phyloP scores from a whole-genome alignment of 2,329 filamentous ascomycete genomes.

The Moelleriella libera region DNA sequence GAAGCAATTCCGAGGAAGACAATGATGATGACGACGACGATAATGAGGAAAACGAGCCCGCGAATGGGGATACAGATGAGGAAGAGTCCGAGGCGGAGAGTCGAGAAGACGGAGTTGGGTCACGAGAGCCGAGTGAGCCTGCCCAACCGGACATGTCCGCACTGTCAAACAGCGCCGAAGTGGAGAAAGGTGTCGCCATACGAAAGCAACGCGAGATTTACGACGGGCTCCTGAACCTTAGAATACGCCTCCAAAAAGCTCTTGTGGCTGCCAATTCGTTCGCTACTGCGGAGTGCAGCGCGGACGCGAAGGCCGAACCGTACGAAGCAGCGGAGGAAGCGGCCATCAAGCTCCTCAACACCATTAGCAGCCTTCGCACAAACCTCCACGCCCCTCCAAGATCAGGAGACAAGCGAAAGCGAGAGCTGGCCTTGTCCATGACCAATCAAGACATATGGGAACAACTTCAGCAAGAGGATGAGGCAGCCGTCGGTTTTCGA shows the following conservation, averaged over 20 bases:
- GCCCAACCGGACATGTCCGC: conserved; percentile 19
- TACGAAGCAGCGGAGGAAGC: conserved; percentile 73
- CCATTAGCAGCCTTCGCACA: conserved; percentile 56
- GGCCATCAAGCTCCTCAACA: conserved; percentile 72
- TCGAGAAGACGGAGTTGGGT: background rate
- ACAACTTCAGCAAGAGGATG: conserved; percentile 53
- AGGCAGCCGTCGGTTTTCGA: conserved; percentile 42
- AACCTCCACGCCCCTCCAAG: conserved; percentile 36
- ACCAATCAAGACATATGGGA: conserved; percentile 57
- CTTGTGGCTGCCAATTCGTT: conserved; percentile 71
- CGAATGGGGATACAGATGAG: conserved; percentile 18
- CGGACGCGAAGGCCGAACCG: conserved; percentile 28
- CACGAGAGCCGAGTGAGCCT: conserved; percentile 10
- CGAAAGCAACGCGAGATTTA: conserved; percentile 76
- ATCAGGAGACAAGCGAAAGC: conserved; percentile 48
- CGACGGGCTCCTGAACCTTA: conserved; percentile 74
- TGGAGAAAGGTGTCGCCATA: conserved; percentile 74
- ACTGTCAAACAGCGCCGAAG: conserved; percentile 35
- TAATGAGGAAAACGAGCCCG: conserved; percentile 19
- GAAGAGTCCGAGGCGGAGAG: conserved; percentile 7
- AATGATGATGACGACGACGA: conserved; percentile 19
- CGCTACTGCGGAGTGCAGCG: conserved; percentile 25
- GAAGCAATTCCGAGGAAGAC: conserved; percentile 18
- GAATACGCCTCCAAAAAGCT: conserved; percentile 88
- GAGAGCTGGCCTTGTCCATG: conserved; percentile 35